Conservation (phyloP, 108 stramenopile genomes). For the Schizochytrium sp. region DNA sequence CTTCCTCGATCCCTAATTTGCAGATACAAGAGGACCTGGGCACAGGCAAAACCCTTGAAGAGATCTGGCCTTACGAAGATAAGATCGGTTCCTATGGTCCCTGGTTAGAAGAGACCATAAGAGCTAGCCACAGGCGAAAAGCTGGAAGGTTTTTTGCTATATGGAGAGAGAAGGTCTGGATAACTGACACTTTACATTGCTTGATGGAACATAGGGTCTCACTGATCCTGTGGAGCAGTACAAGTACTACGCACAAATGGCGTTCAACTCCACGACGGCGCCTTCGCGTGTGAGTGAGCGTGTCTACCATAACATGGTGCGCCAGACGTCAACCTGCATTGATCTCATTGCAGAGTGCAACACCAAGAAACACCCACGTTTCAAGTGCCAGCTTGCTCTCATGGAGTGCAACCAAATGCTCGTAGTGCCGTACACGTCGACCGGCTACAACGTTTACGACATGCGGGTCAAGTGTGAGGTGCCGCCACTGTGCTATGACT, state of each 20-base stretch:
- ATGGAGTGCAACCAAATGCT: constrained; percentile 62
- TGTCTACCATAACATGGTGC: constrained; percentile 55
- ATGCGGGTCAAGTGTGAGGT: constrained; percentile 71
- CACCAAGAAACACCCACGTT: constrained; percentile 40
- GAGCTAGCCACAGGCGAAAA: no score
- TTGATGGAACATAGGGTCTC: constrained; percentile 49
- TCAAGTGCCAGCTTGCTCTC: constrained; percentile 71
- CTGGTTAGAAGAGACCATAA: no score
- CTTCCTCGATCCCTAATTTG: no score
- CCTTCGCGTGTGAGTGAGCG: not conserved
- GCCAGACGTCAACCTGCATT: constrained; percentile 61
- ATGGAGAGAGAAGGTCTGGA: no score
- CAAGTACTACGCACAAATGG: constrained; percentile 77
- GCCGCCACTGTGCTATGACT: constrained; percentile 85
- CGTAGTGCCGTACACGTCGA: constrained; percentile 70
- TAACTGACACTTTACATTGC: no score
- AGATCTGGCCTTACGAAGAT: no score
- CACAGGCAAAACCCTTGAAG: no score
- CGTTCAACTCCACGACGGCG: constrained; percentile 40
- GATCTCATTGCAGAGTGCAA: constrained; percentile 71
- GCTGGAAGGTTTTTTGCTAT: no score
- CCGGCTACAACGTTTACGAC: constrained; percentile 87
- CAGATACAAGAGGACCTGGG: no score
- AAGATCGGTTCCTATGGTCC: no score
- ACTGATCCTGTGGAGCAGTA: constrained; percentile 83